Conservation (phyloP, 2,329 filamentous ascomycete species). For the Talaromyces funiculosus region DNA sequence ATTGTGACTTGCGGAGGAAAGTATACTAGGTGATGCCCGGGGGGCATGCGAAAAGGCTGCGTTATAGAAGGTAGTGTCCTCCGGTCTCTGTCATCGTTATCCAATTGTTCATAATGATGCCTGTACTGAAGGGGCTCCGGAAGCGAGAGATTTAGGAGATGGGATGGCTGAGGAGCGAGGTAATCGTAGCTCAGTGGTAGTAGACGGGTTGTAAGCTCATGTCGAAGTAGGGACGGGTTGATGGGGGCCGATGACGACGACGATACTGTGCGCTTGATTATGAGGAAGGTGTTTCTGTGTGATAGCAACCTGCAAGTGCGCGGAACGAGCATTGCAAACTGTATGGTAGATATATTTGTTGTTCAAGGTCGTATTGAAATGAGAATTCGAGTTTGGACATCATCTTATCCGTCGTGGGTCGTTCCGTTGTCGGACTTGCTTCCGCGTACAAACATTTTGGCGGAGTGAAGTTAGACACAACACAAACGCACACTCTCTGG, state of each 20-base stretch:
- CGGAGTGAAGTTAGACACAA: not conserved
- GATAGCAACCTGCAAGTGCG: not conserved
- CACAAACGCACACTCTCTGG: not conserved
- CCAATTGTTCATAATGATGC: slow-evolving; percentile 17
- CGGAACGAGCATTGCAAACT: slow-evolving; percentile 12
- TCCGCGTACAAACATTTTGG: not conserved
- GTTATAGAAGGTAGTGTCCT: slow-evolving; percentile 31
- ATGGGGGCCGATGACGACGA: slow-evolving; percentile 24
- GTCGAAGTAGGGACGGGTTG: slow-evolving; percentile 32
- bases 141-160: slow-evolving; percentile 61
- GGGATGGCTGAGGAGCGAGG: slow-evolving; percentile 56
- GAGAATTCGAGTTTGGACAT: not conserved
- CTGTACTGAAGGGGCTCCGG: slow-evolving; percentile 46
- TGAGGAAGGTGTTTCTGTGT: not conserved
- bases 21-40: slow-evolving; percentile 76
- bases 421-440: not conserved
- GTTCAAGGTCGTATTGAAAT: no score
- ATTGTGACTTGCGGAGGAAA: slow-evolving; percentile 67
- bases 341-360: not conserved
- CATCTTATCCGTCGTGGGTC: not conserved
- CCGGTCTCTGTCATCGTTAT: slow-evolving; percentile 20
- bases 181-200: slow-evolving; percentile 51
- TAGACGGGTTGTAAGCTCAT: slow-evolving; percentile 44
- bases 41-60: slow-evolving; percentile 24
- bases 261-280: slow-evolving; percentile 14